These are phyloP conservation scores for Erythrophleum ivorense DNA, from an alignment of 331 rosid genomes.

Conservation along the genomic window DNA sequence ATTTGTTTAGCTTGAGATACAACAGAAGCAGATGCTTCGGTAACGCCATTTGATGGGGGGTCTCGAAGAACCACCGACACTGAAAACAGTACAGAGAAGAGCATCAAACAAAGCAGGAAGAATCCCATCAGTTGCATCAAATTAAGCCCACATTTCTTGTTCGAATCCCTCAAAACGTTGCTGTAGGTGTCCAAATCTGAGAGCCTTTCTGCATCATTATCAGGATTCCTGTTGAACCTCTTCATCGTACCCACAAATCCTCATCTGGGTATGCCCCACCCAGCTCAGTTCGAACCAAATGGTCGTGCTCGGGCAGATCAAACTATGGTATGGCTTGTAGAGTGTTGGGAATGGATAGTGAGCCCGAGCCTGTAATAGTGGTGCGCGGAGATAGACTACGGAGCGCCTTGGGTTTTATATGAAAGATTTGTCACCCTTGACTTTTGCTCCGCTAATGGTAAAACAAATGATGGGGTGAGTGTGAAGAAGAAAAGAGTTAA, in stretches of 20 bases:
- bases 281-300: neutral
- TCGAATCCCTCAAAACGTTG: constrained; percentile 39
- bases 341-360: neutral
- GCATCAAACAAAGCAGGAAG: constrained; percentile 55
- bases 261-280: constrained; percentile 48
- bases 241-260: constrained; percentile 44
- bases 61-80: constrained; percentile 62
- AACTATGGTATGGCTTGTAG: neutral
- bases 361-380: neutral
- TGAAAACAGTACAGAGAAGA: constrained; percentile 47
- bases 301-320: constrained; percentile 39
- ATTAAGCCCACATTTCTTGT: constrained; percentile 45
- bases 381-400: neutral
- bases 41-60: constrained; percentile 63
- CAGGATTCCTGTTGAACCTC: constrained; percentile 52
- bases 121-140: constrained; percentile 59
- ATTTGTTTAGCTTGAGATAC: constrained; percentile 34
- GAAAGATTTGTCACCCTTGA: neutral
- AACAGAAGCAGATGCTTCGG: constrained; percentile 42
- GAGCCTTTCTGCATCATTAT: constrained; percentile 34
- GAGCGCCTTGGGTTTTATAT: neutral
- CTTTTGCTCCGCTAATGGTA: neutral
- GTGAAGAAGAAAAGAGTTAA: neutral
- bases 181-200: constrained; percentile 39
- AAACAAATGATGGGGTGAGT: neutral